Conservation (phyloP, 225 moss, liverwort and hornwort species). For the Pseudoscleropodium purum region DNA sequence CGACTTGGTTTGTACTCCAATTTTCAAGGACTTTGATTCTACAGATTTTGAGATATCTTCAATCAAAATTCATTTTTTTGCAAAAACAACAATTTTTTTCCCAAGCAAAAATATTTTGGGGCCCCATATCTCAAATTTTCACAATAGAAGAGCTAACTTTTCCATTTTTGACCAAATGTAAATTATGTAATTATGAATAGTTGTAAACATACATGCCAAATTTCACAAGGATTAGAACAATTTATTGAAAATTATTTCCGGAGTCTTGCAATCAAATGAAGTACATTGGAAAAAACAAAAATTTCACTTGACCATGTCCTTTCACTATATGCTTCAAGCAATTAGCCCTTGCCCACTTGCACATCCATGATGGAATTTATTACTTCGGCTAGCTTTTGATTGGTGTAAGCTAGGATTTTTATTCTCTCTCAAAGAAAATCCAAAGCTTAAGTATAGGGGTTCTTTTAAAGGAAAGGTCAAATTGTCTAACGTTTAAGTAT, state of each 20-base stretch:
- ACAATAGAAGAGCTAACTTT: not conserved
- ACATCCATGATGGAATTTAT: not conserved
- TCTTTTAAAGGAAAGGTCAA: too few relatives aligned
- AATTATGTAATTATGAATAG: not conserved
- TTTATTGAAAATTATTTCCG: not conserved
- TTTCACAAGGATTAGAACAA: not conserved
- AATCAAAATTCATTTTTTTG: not conserved
- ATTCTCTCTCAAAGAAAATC: too few relatives aligned
- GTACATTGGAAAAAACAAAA: not conserved
- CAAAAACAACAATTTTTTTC: fast-evolving
- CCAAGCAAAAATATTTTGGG: fast-evolving
- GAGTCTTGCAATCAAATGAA: too few relatives aligned
- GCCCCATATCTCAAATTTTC: not conserved
- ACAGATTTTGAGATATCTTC: not conserved
- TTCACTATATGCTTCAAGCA: not conserved
- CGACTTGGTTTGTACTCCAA: fast-evolving
- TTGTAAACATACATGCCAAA: not conserved
- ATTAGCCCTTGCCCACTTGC: fast-evolving
- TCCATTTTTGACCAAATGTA: not conserved
- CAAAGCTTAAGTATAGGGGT: too few relatives aligned
- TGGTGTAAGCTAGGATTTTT: too few relatives aligned
- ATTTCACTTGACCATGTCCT: not conserved
- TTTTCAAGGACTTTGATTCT: not conserved
- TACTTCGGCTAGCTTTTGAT: not conserved
- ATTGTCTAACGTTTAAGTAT: too few relatives aligned